Base-by-base conservation (phyloP, 2,329 filamentous ascomycete species). In the Fusarium camptoceras region DNA sequence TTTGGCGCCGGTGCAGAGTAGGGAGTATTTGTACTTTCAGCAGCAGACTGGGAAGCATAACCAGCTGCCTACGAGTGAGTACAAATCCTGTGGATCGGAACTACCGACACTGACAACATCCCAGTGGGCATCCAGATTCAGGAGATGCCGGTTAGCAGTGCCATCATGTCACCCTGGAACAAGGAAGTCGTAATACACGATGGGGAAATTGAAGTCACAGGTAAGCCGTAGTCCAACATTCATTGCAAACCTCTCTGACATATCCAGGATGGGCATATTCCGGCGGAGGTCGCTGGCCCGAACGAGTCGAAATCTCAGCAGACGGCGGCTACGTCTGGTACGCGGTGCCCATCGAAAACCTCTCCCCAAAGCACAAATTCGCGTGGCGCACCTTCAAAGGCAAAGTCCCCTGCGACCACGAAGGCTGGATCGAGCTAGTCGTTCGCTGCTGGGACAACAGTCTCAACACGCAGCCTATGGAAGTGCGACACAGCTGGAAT, bases 31-130 rank as follows among this genome's bases (percentile, higher is more conserved):
- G 0, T 91, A 92, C 78, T 93, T 90, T 75, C 88, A 86, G 5
- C 88, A 88, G 11, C 90, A 93, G 76, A 80, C 88, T 2, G 90
- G 89, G 8, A 92, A 92, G 78, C 88, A 92, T 67, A 92, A 92
- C 66, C 81, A 84, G 15, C 80, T 79, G 8, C 85, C 86, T 69
- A 87, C 81, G 18, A 87, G 88, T 58, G n/a, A n/a, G n/a, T n/a
- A n/a, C n/a, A n/a, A n/a, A n/a, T n/a, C n/a, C n/a, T n/a, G n/a
- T n/a, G n/a, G n/a, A n/a, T n/a, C n/a, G n/a, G n/a, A n/a, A n/a
- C n/a, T n/a, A n/a, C n/a, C n/a, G n/a, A n/a, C n/a, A n/a, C n/a
- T n/a, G n/a, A n/a, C n/a, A n/a, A n/a, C n/a, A n/a, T n/a, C n/a
- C n/a, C n/a, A n/a, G n/a, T n/a, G 59, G 89, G 88, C 0, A 89